Evolutionary conservation across 2,329 filamentous ascomycete species (phyloP).

Genomic region (Aureobasidium sp.): DNA sequence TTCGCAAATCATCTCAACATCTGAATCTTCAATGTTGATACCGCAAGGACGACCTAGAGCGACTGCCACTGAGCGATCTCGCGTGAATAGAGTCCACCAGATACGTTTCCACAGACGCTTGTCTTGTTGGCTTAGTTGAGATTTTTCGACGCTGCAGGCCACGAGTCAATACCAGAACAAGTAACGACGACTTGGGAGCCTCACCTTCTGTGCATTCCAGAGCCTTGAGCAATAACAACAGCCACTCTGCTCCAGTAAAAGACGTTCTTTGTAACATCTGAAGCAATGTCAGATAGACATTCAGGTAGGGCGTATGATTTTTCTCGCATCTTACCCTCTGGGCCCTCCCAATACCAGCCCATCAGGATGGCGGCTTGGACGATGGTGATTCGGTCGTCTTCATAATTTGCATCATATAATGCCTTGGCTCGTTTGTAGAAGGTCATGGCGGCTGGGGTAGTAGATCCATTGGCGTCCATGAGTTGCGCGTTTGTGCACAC

Average conservation of each 20-base stretch:
- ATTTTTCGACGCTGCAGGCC: constrained; percentile 67
- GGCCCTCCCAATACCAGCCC: constrained; percentile 99
- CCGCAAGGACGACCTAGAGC: constrained; percentile 88
- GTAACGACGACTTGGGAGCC: neutral
- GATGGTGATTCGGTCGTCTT: constrained; percentile 92
- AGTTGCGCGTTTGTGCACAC: constrained; percentile 92
- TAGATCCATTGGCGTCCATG: constrained; percentile 93
- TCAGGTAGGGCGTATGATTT: constrained; percentile 10
- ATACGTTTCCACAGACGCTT: constrained; percentile 96
- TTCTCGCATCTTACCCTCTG: constrained; percentile 46
- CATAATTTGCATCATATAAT: constrained; percentile 92
- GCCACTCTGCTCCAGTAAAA: constrained; percentile 98
- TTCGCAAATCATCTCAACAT: constrained; percentile 94
- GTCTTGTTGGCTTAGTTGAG: constrained; percentile 80
- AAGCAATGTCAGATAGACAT: constrained; percentile 29
- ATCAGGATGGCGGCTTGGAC: constrained; percentile 89
- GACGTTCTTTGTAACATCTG: constrained; percentile 96
- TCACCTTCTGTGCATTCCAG: constrained; percentile 87
- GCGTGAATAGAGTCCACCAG: constrained; percentile 96
- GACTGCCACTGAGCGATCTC: constrained; percentile 90
- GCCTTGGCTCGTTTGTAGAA: constrained; percentile 98
- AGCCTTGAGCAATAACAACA: constrained; percentile 91
- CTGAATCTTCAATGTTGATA: constrained; percentile 94
- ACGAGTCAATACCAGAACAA: constrained; percentile 7
- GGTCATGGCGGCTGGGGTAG: constrained; percentile 86